Percentiles rank a stretch among this genome's conserved stretches.
These are phyloP conservation scores for Pseudocercospora vitis DNA, from an alignment of 2,329 filamentous ascomycete genomes.

Conservation along the genomic window DNA sequence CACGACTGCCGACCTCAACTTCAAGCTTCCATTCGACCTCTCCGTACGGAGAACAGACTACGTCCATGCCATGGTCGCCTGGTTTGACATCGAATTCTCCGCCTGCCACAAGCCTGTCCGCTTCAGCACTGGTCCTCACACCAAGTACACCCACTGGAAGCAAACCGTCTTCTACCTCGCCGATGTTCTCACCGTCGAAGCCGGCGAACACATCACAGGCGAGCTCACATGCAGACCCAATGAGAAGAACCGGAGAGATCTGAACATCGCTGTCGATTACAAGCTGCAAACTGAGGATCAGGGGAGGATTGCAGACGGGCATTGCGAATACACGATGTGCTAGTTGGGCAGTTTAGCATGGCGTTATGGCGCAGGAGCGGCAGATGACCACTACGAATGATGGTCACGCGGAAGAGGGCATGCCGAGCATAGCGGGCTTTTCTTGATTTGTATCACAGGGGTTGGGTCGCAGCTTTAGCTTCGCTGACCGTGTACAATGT, in stretches of 20 bases:
- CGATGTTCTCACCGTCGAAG: constrained; percentile 87
- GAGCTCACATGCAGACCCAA: constrained; percentile 82
- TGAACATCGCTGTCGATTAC: constrained; percentile 88
- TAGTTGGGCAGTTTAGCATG: constrained; percentile 29
- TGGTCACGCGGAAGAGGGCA: constrained; percentile 25
- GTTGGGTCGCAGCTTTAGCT: constrained; percentile 41
- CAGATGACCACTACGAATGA: neutral
- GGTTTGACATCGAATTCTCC: constrained; percentile 99
- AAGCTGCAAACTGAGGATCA: constrained; percentile 73
- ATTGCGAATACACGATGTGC: constrained; percentile 74
- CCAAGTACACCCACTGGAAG: constrained; percentile 99
- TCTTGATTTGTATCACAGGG: constrained; percentile 2
- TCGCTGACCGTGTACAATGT: constrained; percentile 35
- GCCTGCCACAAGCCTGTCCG: constrained; percentile 97
- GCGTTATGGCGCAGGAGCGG: constrained; percentile 13
- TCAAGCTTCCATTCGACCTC: constrained; percentile 75
- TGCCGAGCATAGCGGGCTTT: constrained; percentile 19
- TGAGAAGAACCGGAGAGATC: constrained; percentile 87
- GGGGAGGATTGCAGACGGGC: constrained; percentile 66
- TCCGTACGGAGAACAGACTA: constrained; percentile 83
- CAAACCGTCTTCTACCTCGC: constrained; percentile 98
- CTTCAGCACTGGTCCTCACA: constrained; percentile 96
- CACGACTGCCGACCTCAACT: constrained; percentile 80
- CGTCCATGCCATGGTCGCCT: constrained; percentile 91
- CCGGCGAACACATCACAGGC: constrained; percentile 76